These are phyloP conservation scores for Fusarium nanum DNA, from an alignment of 2,329 filamentous ascomycete species.

Conservation along the genomic window DNA sequence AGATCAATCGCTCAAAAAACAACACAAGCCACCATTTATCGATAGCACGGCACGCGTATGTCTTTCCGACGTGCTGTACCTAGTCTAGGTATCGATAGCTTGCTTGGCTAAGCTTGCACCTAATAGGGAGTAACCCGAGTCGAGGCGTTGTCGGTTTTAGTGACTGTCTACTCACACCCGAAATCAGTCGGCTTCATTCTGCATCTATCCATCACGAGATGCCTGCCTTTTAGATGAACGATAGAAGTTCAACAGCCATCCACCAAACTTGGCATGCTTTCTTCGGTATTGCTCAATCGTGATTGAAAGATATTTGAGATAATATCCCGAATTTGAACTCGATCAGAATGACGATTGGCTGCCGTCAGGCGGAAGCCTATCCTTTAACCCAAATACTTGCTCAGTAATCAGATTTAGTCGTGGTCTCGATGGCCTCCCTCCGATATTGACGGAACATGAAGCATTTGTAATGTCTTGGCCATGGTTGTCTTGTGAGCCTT, in stretches of 20 bases:
- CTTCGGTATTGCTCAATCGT: background rate
- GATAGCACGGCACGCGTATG: background rate
- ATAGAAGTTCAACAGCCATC: background rate
- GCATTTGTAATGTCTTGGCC: background rate
- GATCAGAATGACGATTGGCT: background rate
- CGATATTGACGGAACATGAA: background rate
- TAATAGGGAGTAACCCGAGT: background rate
- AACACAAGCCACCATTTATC: conserved; percentile 4
- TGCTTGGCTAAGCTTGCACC: conserved; percentile 1
- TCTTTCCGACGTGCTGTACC: background rate
- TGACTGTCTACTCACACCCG: background rate
- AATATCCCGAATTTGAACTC: background rate
- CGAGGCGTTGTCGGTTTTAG: background rate
- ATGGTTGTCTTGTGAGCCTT: background rate
- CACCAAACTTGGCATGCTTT: background rate
- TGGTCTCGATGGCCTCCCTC: background rate
- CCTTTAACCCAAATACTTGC: background rate
- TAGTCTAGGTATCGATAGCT: background rate
- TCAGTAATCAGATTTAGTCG: background rate
- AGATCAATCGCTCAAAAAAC: background rate
- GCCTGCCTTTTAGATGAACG: conserved; percentile 2
- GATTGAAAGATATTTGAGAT: background rate
- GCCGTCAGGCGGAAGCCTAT: background rate
- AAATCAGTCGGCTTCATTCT: conserved; percentile 13
- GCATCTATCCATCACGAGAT: background rate